Evolutionary conservation across 1,284 basidiomycete genomes (phyloP).

Genomic region (Hemileia vastatrix): DNA sequence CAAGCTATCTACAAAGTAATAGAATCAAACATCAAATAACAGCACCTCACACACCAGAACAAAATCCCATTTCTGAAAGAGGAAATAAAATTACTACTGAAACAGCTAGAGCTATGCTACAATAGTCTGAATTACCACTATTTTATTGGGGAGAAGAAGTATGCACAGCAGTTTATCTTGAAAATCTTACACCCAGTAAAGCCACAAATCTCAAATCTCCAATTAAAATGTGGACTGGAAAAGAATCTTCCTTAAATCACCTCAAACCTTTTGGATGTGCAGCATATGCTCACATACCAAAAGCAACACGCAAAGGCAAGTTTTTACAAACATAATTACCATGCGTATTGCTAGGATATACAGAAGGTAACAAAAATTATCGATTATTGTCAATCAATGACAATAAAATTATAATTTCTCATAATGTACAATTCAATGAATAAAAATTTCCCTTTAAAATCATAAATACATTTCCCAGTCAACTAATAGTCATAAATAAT

Average conservation of each 20-base stretch:
- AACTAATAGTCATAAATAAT: too few species aligned
- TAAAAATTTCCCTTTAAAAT: too few species aligned
- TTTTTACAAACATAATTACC: too few species aligned
- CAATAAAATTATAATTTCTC: too few species aligned
- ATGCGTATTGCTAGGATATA: too few species aligned
- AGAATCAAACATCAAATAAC: slow-evolving; percentile 45
- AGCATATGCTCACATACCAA: too few species aligned
- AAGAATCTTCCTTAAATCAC: neutral
- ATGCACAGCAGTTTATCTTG: neutral
- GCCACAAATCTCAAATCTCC: neutral
- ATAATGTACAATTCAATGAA: too few species aligned
- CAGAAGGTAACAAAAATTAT: too few species aligned
- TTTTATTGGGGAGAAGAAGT: slow-evolving; percentile 1
- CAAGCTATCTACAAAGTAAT: slow-evolving; percentile 29
- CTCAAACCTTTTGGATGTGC: neutral
- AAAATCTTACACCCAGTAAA: slow-evolving; percentile 3
- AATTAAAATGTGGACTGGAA: neutral
- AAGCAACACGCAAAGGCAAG: too few species aligned
- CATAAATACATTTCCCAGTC: too few species aligned
- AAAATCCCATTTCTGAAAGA: slow-evolving; percentile 36
- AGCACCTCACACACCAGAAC: slow-evolving; percentile 44
- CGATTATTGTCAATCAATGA: too few species aligned
- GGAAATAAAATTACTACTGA: neutral
- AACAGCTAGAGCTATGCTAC: neutral
- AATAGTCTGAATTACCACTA: neutral